Percentiles rank a stretch among this genome's conserved stretches.
Conservation (phyloP, 129 eudicot genomes). For the Flaveria sonorensis region DNA sequence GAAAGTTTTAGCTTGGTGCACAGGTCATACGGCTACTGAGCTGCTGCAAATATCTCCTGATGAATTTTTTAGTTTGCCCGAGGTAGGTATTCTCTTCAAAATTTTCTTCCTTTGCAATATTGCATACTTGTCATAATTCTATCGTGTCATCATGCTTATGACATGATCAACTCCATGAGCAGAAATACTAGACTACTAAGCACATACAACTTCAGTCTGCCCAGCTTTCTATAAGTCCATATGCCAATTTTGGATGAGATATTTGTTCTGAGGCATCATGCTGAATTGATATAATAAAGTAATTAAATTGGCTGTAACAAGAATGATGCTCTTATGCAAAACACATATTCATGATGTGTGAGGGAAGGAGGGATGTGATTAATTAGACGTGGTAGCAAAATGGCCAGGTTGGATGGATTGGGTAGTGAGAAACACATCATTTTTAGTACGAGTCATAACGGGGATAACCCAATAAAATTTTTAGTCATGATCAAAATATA, state of each 20-base stretch:
- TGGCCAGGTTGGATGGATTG: not conserved
- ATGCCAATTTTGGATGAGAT: too few species aligned
- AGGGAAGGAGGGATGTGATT: not conserved
- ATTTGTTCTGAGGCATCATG: too few species aligned
- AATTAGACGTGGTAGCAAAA: not conserved
- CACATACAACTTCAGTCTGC: not conserved
- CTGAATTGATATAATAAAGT: too few species aligned
- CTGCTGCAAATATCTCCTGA: conserved; percentile 84
- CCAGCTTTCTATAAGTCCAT: too few species aligned
- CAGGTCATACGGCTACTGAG: conserved; percentile 81
- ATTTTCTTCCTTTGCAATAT: conserved; percentile 5
- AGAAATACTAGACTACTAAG: not conserved
- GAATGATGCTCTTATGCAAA: not conserved
- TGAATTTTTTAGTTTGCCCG: conserved; percentile 72
- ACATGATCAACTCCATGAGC: conserved; percentile 4
- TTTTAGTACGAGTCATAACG: not conserved
- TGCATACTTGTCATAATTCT: not conserved
- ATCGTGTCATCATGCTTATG: not conserved
- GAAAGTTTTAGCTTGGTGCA: conserved; percentile 78
- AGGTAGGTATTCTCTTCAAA: conserved; percentile 44
- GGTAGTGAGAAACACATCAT: not conserved
- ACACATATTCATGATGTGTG: not conserved
- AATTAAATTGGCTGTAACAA: too few species aligned
- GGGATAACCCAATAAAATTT: not conserved
- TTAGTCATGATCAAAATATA: not conserved